Evolutionary conservation across 2,329 filamentous ascomycete genomes (phyloP).

Genomic region (Sclerotinia sclerotiorum): DNA sequence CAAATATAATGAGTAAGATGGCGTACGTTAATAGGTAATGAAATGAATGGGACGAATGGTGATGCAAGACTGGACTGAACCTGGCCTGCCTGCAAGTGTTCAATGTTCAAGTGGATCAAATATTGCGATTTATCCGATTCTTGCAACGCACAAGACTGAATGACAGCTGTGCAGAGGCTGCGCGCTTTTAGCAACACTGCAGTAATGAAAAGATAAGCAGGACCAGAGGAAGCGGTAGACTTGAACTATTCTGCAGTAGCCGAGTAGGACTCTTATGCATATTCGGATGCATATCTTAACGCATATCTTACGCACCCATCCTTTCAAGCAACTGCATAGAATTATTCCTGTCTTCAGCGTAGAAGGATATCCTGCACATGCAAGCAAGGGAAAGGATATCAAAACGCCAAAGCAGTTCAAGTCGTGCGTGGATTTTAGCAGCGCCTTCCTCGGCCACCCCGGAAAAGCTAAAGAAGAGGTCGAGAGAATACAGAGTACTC

Average conservation of each 20-base stretch:
- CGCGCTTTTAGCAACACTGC: constrained; percentile 9
- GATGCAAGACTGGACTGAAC: neutral
- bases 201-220: neutral
- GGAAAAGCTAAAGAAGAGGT: constrained; percentile 12
- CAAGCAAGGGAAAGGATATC: neutral
- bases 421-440: constrained; percentile 1
- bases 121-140: constrained; percentile 2
- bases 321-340: neutral
- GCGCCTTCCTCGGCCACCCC: constrained; percentile 16
- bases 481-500: neutral
- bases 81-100: neutral
- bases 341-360: constrained; percentile 10
- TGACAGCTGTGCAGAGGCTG: neutral
- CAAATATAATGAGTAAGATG: constrained; percentile 6
- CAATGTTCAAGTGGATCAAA: neutral
- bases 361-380: constrained; percentile 16
- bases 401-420: neutral
- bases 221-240: neutral
- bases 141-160: neutral
- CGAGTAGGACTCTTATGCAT: constrained; percentile 1
- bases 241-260: neutral
- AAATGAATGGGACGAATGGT: neutral
- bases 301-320: constrained; percentile 2
- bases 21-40: constrained; percentile 4
- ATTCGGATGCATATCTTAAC: neutral